Evolutionary conservation across 331 rosid genomes (phyloP), one percentile per base, ranked within the genome.

Genomic region (Quercus lobata): DNA sequence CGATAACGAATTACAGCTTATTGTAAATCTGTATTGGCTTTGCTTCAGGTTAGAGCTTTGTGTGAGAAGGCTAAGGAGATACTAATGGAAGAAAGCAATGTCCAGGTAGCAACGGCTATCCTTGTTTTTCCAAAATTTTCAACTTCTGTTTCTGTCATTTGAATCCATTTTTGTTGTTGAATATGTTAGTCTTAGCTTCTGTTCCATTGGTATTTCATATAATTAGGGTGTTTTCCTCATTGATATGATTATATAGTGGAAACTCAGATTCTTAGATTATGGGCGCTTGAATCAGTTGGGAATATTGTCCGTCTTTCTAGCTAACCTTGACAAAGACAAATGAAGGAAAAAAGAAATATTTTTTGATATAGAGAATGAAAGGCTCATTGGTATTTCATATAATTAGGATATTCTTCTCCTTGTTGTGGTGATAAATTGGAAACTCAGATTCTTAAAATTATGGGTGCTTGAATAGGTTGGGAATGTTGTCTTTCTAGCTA

Each of bases 21-120:
- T 72, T 82, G 76, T 18, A 21, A 34, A 32, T 7, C 34, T 71
- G 62, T 83, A 25, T 32, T 79, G 89, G 76, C 56, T 79, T 57
- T 78, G 46, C 63, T 88, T 79, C 65, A 94, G 99, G 99, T 96
- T 80, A 90, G 87, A 87, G 89, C 49, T 58, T 84, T 96, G 77
- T 91, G 98, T 34, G 99, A 93, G 84, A 93, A 96, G 84, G 99
- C 98, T 10, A 96, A 88, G 84, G 99, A 96, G 86, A 89, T 93
- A 61, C 83, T 96, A 83, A 91, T 88, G 93, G 93, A 86, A 60
- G 97, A 91, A 79, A 93, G 97, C 84, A 93, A 93, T 83, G 97
- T 96, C 75, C 99, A 96, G 99, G 99, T 96, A 82, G 17, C 78
- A 57, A 70, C 52, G 34, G 57, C 73, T 76, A 58, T 81, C 71